Evolutionary conservation across 2,329 filamentous ascomycete genomes (phyloP).

Genomic region (Xylariaceae sp.): DNA sequence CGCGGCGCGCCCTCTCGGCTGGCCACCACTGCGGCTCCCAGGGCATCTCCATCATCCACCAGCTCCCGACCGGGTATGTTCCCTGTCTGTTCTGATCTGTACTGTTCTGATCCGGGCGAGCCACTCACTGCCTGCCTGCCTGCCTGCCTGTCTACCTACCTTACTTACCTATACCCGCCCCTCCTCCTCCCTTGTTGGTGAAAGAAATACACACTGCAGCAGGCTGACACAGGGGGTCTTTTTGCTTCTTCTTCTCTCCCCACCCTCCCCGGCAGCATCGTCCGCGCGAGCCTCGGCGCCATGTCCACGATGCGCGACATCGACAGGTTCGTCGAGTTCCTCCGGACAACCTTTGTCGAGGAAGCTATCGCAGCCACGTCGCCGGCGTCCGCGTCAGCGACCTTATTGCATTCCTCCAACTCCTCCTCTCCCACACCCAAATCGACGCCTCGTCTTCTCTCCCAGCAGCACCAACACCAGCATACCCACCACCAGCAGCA

Average conservation of each 20-base stretch:
- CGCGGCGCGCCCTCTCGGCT: constrained; percentile 44
- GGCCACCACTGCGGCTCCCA: constrained; percentile 52
- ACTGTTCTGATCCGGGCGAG: neutral
- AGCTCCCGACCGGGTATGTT: constrained; percentile 44
- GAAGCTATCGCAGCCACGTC: constrained; percentile 11
- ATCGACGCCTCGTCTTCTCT: too few relatives aligned
- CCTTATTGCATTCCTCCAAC: too few relatives aligned
- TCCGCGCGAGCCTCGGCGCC: constrained; percentile 53
- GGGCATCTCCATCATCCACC: constrained; percentile 44
- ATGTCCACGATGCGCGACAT: constrained; percentile 53
- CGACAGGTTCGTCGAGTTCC: constrained; percentile 38
- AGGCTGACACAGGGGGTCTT: constrained; percentile 1
- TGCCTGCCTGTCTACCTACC: too few relatives aligned
- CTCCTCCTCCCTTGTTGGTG: too few relatives aligned
- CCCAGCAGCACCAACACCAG: too few relatives aligned
- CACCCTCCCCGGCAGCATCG: constrained; percentile 39
- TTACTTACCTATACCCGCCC: too few relatives aligned
- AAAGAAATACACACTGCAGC: too few relatives aligned
- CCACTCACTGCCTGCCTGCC: too few relatives aligned
- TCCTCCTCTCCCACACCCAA: too few relatives aligned
- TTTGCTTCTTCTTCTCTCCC: constrained; percentile 5
- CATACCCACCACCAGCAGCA: too few relatives aligned
- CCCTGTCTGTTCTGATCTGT: neutral
- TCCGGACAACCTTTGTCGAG: constrained; percentile 31
- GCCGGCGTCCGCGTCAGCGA: constrained; percentile 9